phyloP scores from a whole-genome alignment of 352 stramenopile species.

The Globisporangium radiosum region DNA sequence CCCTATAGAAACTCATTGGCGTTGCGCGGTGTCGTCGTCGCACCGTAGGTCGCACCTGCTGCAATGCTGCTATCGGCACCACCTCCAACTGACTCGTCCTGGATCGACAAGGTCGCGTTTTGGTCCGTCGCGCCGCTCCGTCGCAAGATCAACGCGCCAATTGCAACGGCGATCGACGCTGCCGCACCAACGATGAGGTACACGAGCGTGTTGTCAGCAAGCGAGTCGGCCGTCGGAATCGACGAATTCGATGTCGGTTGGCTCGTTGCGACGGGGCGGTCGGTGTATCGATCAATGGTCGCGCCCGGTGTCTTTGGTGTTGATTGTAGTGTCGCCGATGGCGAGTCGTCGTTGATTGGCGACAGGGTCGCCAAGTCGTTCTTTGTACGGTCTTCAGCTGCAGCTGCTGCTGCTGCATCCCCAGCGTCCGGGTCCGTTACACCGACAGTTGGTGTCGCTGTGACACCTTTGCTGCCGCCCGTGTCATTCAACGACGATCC shows the following conservation, averaged over 20 bases:
- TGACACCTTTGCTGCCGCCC: neutral
- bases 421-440: no score
- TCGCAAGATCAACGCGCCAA: slow-evolving; percentile 14
- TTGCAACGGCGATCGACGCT: slow-evolving; percentile 3
- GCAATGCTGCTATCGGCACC: neutral
- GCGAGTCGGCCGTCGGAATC: neutral
- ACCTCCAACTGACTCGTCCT: slow-evolving; percentile 7
- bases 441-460: no score
- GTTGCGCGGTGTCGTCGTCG: slow-evolving; percentile 5
- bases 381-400: neutral
- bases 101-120: slow-evolving; percentile 3
- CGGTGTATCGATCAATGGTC: neutral
- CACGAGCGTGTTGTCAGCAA: slow-evolving; percentile 14
- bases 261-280: neutral
- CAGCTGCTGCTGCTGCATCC: neutral
- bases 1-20: slow-evolving; percentile 2
- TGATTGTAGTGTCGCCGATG: no score
- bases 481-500: slow-evolving; percentile 5
- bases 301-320: neutral
- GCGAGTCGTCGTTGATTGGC: slow-evolving; percentile 9
- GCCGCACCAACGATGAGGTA: slow-evolving; percentile 13
- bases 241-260: slow-evolving; percentile 11
- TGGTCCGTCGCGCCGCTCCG: neutral
- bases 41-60: slow-evolving; percentile 1
- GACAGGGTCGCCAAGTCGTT: slow-evolving; percentile 16